Evolutionary conservation across 805 yeast species (phyloP).

Genomic region (Starmerella bombi): DNA sequence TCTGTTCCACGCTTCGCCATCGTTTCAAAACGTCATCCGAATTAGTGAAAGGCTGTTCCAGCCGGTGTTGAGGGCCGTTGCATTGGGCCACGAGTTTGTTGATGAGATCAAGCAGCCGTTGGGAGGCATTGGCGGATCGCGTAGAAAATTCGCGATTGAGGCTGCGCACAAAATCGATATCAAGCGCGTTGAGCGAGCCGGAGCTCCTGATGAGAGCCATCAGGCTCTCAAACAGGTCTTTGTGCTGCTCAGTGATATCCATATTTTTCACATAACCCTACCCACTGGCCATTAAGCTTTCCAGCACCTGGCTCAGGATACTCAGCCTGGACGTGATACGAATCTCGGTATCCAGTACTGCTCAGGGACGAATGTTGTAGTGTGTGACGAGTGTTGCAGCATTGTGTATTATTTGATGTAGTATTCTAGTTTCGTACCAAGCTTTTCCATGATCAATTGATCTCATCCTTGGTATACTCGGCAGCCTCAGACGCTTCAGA

Average conservation of each 20-base stretch:
- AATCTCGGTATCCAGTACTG: no score
- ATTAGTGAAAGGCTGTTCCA: constrained; percentile 28
- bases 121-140: constrained; percentile 30
- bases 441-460: no score
- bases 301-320: no score
- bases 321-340: no score
- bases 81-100: constrained; percentile 21
- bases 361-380: no score
- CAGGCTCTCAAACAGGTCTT: constrained; percentile 34
- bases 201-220: constrained; percentile 51
- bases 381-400: no score
- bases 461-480: no score
- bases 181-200: constrained; percentile 60
- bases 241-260: constrained; percentile 18
- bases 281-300: no score
- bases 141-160: constrained; percentile 39
- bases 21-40: constrained; percentile 35
- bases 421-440: no score
- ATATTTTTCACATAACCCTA: constrained; percentile 5
- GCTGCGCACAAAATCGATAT: constrained; percentile 59
- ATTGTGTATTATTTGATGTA: no score
- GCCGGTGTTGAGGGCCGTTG: constrained; percentile 18
- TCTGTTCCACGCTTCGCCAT: constrained; percentile 52
- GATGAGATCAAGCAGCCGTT: constrained; percentile 23
- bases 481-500: no score